Conservation (phyloP, 345 rosid genomes). For the Populus nigra region DNA sequence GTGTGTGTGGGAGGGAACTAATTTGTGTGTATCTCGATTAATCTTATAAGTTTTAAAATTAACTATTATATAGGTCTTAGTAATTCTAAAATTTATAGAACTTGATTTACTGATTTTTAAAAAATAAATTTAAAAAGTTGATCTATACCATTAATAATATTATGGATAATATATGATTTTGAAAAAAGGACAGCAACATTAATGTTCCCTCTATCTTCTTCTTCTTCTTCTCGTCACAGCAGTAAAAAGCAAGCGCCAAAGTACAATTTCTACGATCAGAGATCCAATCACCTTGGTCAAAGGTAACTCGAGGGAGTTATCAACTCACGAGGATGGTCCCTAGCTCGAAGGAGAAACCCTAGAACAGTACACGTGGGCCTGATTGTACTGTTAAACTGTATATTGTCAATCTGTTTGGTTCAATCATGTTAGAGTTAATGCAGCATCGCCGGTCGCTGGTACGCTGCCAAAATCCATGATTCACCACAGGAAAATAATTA, state of each 20-base stretch:
- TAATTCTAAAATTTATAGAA: no score
- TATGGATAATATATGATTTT: not conserved
- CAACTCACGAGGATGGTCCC: not conserved
- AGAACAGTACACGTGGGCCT: not conserved
- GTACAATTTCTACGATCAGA: not conserved
- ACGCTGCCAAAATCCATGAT: not conserved
- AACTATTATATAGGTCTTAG: no score
- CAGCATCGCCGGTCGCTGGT: not conserved
- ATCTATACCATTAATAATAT: no score
- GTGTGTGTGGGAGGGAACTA: no score
- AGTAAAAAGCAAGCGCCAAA: constrained; percentile 3
- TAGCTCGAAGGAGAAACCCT: not conserved
- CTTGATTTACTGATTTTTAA: no score
- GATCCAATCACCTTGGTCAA: not conserved
- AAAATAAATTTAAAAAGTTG: no score
- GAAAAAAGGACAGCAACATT: constrained; percentile 3
- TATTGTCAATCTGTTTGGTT: constrained; percentile 6
- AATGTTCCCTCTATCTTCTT: not conserved
- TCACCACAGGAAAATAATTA: no score
- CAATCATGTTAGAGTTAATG: not conserved
- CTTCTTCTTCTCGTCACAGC: not conserved
- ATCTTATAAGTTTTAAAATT: no score
- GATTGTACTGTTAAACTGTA: not conserved
- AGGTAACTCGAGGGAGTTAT: not conserved
- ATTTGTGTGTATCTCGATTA: no score